Evolutionary conservation across 176 grass and related monocot genomes (phyloP), one percentile per base, ranked within the genome.

Genomic region (Eragrostis nindensis): DNA sequence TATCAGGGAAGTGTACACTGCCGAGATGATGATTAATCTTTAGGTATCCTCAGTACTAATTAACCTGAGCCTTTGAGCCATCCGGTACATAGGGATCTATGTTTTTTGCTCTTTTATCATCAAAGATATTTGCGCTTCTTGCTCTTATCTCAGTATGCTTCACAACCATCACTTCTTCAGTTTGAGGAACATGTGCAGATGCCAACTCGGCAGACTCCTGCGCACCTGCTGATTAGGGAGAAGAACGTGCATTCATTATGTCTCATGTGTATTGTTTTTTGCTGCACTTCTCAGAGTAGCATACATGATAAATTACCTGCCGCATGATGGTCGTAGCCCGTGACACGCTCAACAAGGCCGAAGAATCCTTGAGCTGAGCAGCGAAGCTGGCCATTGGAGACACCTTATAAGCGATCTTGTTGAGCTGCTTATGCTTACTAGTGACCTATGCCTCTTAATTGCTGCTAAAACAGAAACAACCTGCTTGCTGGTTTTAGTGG

Each of bases 291-390:
- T n/a, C 24, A 59, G 21, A 25, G 22, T 11, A 1, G 7, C 17
- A 40, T 40, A 6, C 18, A 66, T 40, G 15, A 7, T 21, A 18
- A 21, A 40, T 56, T 74, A 74, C 71, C 56, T 76, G 55, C 40
- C n/a, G 41, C 41, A 64, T 65, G 66, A 5, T 75, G 46, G 25
- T 13, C 39, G 39, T 59, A 68, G 72, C 87, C 76, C 26, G 63
- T 89, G 65, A 78, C 39, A 16, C 73, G 84, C 38, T 57, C 72
- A 62, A 78, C 71, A 54, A 90, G 78, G 56, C 26, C 53, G 42
- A 72, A 77, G 72, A 82, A 62, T 81, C 88, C 74, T 78, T 82
- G 24, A 90, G 65, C 83, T 90, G 62, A 29, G 62, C 18, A 11
- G 53, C 68, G 78, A 86, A 80, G 78, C 84, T 74, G 1, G 83